Conservation (phyloP, 176 grass and related monocot genomes). For the Puya raimondii region DNA sequence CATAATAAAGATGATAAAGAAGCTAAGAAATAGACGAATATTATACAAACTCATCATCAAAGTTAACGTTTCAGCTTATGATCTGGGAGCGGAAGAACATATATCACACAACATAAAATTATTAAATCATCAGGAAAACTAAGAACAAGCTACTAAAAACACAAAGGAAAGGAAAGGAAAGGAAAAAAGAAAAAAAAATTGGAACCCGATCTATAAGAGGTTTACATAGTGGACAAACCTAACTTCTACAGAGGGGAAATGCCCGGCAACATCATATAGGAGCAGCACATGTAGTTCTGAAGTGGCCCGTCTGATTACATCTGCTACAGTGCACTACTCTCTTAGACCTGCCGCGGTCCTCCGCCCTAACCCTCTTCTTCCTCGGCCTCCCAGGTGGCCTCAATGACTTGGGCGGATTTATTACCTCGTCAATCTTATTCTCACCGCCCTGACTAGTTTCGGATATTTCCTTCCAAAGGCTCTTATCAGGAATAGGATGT, state of each 20-base stretch:
- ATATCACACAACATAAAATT: not conserved
- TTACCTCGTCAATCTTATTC: conserved; percentile 29
- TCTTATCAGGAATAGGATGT: conserved; percentile 92
- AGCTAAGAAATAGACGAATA: too few species aligned
- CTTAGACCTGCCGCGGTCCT: conserved; percentile 68
- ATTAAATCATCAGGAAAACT: not conserved
- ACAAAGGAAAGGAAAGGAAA: too few species aligned
- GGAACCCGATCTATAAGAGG: not conserved
- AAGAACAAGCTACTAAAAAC: not conserved
- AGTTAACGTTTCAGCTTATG: too few species aligned
- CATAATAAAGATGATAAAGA: too few species aligned
- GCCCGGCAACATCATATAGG: conserved; percentile 40
- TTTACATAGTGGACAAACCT: not conserved
- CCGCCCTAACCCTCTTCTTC: conserved; percentile 62
- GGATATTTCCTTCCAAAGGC: conserved; percentile 51
- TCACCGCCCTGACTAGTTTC: conserved; percentile 33
- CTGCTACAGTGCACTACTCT: conserved; percentile 88
- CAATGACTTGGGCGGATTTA: conserved; percentile 74
- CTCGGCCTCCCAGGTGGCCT: conserved; percentile 66
- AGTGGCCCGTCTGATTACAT: conserved; percentile 95
- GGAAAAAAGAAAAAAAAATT: not conserved
- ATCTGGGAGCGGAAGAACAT: too few species aligned
- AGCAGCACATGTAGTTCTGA: conserved; percentile 78
- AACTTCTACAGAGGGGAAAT: conserved; percentile 21
- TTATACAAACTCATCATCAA: too few species aligned